Evolutionary conservation across 257 asterid genomes (phyloP), one percentile per base, ranked within the genome.

Genomic region (Avicennia marina): DNA sequence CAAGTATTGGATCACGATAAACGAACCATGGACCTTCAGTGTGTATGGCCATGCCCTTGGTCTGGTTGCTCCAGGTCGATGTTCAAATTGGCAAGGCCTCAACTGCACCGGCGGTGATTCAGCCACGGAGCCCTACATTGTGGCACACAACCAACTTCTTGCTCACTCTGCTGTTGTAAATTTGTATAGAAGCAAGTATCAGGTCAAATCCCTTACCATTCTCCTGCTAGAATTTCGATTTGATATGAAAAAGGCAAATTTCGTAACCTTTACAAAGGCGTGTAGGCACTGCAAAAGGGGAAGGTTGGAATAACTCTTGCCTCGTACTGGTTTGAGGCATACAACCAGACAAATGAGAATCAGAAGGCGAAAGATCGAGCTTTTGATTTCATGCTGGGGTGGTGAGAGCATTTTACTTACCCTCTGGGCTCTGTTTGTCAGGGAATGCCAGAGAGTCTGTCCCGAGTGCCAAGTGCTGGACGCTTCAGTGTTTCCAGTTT

Each of bases 321-420:
- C 12, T 68, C 79, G 1, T 77, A 62, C 41, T 77, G 83, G 77
- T 73, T 75, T 26, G 82, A 56, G 74, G 72, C 76, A 8, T 57
- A 65, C 4, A 62, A 72, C 13, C 51, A 57, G 36, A 56, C 66
- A 17, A 20, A 26, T 22, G 82, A 61, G 52, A 69, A 65, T 54
- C 39, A 11, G 17, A 29, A 68, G 53, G 76, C 78, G 2, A 68
- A 26, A 59, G 69, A 68, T 47, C 66, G 88, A 64, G 85, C 78
- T 53, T 53, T 83, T 57, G 86, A 80, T 73, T 83, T 83, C 64
- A 75, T 80, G 86, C 75, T 69, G 41, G 93, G 88, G 12, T 83
- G 93, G 93, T 80, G n/a, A 75, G 80, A 31, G 20, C 11, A 40
- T 21, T 16, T 4, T 7, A 10, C 4, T 6, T 9, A 21, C 26